phyloP scores from a whole-genome alignment of 108 stramenopile genomes.

The Fragilaria radians region DNA sequence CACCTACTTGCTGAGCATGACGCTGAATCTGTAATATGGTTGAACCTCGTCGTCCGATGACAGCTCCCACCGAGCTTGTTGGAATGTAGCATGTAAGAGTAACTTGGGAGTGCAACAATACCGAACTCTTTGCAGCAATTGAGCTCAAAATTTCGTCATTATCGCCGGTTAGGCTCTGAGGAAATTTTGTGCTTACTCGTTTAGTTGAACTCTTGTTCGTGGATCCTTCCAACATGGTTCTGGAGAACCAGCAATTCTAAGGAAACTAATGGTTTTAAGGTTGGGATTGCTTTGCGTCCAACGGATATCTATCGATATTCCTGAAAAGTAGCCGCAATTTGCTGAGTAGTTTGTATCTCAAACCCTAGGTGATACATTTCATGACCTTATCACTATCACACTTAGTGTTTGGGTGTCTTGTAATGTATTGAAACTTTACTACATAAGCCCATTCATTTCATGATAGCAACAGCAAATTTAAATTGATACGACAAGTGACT shows the following conservation, averaged over 20 bases:
- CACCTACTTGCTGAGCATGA: conserved; percentile 37
- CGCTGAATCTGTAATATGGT: conserved; percentile 61
- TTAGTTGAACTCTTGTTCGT: background rate
- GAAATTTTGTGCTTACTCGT: background rate
- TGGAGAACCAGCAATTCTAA: too few species aligned
- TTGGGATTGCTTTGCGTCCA: too few species aligned
- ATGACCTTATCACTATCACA: too few species aligned
- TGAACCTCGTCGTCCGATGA: conserved; percentile 67
- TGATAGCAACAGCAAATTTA: too few species aligned
- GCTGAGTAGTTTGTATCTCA: background rate
- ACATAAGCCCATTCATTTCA: too few species aligned
- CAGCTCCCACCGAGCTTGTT: conserved; percentile 59
- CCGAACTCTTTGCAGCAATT: conserved; percentile 2
- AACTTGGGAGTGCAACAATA: conserved; percentile 13
- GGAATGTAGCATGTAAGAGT: conserved; percentile 71
- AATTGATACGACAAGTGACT: too few species aligned
- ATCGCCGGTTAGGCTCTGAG: background rate
- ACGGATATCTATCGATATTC: too few species aligned
- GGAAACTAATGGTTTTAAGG: too few species aligned
- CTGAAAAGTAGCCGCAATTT: background rate
- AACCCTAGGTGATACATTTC: too few species aligned
- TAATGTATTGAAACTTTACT: too few species aligned
- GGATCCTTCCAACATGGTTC: background rate
- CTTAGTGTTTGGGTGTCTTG: too few species aligned
- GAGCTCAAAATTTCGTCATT: background rate